A percentile compares a stretch with the other conserved stretches of the same genome.
Conservation (phyloP, 2,329 filamentous ascomycete species). For the Calonectria leucothoes region DNA sequence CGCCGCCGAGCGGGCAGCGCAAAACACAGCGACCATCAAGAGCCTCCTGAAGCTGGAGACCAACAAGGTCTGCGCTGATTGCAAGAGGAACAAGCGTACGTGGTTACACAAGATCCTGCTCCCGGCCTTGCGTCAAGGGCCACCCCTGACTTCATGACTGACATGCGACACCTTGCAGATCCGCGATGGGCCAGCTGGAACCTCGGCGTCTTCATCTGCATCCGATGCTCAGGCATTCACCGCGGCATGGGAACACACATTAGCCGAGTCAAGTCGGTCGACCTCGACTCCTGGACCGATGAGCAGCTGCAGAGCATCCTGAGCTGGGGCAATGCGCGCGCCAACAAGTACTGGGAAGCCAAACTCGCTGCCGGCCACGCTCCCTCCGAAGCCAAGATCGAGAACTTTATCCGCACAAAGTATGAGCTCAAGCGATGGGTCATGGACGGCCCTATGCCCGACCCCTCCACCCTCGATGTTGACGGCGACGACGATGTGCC, state of each 20-base stretch:
- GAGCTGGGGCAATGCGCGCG: slow-evolving; percentile 94
- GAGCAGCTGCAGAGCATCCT: slow-evolving; percentile 95
- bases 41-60: slow-evolving; percentile 91
- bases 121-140: not conserved
- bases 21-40: slow-evolving; percentile 95
- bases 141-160: slow-evolving; percentile 1
- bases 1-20: slow-evolving; percentile 86
- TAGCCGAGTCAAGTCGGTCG: slow-evolving; percentile 96
- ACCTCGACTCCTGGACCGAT: slow-evolving; percentile 98
- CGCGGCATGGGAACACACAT: slow-evolving; percentile 99
- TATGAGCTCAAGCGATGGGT: slow-evolving; percentile 99
- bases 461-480: slow-evolving; percentile 86
- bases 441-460: slow-evolving; percentile 97
- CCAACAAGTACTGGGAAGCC: slow-evolving; percentile 99
- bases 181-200: slow-evolving; percentile 99
- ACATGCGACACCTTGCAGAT: slow-evolving; percentile 63
- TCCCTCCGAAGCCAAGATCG: slow-evolving; percentile 96
- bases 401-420: slow-evolving; percentile 99
- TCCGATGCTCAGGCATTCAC: slow-evolving; percentile 98
- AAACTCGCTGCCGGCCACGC: slow-evolving; percentile 92
- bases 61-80: slow-evolving; percentile 98
- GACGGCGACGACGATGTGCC: slow-evolving; percentile 88
- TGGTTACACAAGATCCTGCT: slow-evolving; percentile 28
- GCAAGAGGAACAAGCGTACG: slow-evolving; percentile 98
- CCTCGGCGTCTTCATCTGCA: slow-evolving; percentile 95